Percentiles rank a stretch among this genome's conserved stretches.
phyloP scores from a whole-genome alignment of 2,329 filamentous ascomycete genomes.

The Cordyceps militaris region DNA sequence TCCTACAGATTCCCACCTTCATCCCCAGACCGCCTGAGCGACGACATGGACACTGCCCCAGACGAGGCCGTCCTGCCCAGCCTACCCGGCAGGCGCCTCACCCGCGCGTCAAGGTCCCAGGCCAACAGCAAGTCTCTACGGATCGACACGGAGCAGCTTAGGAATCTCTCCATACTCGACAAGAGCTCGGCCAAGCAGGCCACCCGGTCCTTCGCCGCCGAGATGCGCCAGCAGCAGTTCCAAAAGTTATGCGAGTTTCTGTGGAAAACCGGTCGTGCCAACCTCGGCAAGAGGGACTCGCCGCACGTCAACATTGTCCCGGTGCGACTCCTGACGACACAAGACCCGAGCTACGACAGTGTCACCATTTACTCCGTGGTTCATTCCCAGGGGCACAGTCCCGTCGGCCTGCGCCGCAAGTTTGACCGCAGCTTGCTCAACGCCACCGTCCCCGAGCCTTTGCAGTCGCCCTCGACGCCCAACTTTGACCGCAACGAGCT shows the following conservation, averaged over 20 bases:
- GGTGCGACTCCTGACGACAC: conserved; percentile 17
- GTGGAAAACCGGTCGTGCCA: conserved; percentile 16
- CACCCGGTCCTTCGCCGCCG: neutral
- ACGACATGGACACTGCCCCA: neutral
- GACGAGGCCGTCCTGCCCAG: neutral
- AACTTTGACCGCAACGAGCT: conserved; percentile 16
- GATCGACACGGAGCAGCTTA: conserved; percentile 2
- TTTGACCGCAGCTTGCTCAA: conserved; percentile 44
- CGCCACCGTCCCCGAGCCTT: conserved; percentile 35
- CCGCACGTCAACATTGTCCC: conserved; percentile 23
- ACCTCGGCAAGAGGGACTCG: conserved; percentile 15
- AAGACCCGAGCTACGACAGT: conserved; percentile 5
- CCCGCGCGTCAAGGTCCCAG: neutral
- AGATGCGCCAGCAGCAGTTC: conserved; percentile 19
- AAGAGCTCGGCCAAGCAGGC: neutral
- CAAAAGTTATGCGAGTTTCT: conserved; percentile 20
- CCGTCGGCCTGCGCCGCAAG: conserved; percentile 42
- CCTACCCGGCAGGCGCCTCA: neutral
- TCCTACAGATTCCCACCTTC: neutral
- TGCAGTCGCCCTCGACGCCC: conserved; percentile 16
- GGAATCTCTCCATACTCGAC: neutral
- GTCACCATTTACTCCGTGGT: conserved; percentile 24
- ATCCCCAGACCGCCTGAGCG: neutral
- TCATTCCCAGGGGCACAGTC: conserved; percentile 30
- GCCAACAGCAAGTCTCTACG: neutral